Base-by-base conservation (phyloP, 2,329 filamentous ascomycete genomes). In the Chaetomiaceae sp. region DNA sequence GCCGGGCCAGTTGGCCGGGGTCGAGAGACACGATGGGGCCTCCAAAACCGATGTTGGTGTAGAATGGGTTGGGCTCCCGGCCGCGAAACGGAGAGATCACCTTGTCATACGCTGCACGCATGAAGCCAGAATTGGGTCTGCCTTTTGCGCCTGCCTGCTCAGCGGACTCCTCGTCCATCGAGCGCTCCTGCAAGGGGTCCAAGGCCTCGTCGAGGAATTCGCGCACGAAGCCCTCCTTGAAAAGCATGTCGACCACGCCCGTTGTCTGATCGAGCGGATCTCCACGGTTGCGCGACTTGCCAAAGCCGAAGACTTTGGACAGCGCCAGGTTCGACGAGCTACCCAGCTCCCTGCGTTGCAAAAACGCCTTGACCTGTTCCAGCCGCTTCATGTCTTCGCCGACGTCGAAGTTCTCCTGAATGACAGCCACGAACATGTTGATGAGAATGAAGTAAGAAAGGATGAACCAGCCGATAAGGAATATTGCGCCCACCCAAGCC, bases 401-500 rank as follows among this genome's bases (percentile, higher is more conserved):
- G 20, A 98, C 89, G 67, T 98, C 93, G 63, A 98, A 98, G 61
- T 95, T 98, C 63, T 98, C 93, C 65, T 98, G 93, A 55, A 98
- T 98, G 69, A 98, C 93, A 74, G 93, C 93, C 86, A 98, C 97
- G 73, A 98, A 98, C 93, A 98, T 98, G 62, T 97, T 98, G 70
- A 98, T 71, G 51, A 97, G 79, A 68, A 98, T 95, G 63, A 97
- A 91, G 65, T 94, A 96, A 6, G 89, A 78, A 35, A 98, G 76
- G 47, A 95, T 93, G 66, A 95, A 97, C 93, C 93, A 98, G 56
- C 90, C 77, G 53, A 96, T 88, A 56, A 95, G 76, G 58, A 98
- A 96, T 1, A 87, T 75, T 8, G 91, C 89, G 9, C 87, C 89
- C 47, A 97, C 89, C 91, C 93, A 97, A 8, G 86, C 79, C n/a